Conservation (phyloP, 768 basidiomycete genomes). For the Auriculariales sp. region DNA sequence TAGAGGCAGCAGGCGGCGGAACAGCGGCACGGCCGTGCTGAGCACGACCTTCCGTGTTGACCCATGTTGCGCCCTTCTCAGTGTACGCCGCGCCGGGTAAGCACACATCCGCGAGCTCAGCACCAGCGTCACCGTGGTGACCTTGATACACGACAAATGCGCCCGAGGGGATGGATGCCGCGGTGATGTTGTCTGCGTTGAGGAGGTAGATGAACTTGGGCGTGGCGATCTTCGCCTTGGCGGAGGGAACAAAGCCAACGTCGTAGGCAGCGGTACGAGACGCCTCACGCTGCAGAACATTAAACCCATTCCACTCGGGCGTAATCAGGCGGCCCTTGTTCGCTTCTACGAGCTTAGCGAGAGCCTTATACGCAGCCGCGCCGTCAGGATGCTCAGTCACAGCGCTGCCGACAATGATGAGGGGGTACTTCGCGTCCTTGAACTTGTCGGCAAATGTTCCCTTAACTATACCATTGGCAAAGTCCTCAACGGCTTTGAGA, state of each 20-base stretch:
- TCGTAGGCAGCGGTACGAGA: constrained; percentile 93
- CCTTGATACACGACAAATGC: constrained; percentile 99
- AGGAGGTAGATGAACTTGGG: constrained; percentile 96
- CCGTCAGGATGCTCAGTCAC: constrained; percentile 78
- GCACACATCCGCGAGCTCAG: constrained; percentile 93
- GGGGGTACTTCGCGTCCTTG: constrained; percentile 74
- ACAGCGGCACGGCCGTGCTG: constrained; percentile 89
- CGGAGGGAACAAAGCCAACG: constrained; percentile 80
- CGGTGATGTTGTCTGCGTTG: constrained; percentile 88
- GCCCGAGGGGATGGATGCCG: constrained; percentile 71
- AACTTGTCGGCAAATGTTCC: constrained; percentile 74
- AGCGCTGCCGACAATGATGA: constrained; percentile 87
- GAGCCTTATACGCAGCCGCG: constrained; percentile 54
- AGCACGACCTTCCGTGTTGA: constrained; percentile 90
- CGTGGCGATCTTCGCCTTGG: constrained; percentile 53
- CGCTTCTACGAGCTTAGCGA: constrained; percentile 66
- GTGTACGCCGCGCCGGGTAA: constrained; percentile 90
- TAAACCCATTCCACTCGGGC: constrained; percentile 93
- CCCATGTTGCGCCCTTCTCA: constrained; percentile 81
- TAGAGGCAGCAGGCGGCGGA: constrained; percentile 80
- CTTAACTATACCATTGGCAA: constrained; percentile 67
- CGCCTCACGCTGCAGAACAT: constrained; percentile 75
- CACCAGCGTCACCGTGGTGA: constrained; percentile 94
- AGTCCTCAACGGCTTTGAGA: constrained; percentile 59
- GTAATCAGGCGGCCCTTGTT: constrained; percentile 67